A percentile compares a stretch with the other conserved stretches of the same genome.
phyloP scores from a whole-genome alignment of 495 filamentous ascomycete genomes.

The Tuber brumale region DNA sequence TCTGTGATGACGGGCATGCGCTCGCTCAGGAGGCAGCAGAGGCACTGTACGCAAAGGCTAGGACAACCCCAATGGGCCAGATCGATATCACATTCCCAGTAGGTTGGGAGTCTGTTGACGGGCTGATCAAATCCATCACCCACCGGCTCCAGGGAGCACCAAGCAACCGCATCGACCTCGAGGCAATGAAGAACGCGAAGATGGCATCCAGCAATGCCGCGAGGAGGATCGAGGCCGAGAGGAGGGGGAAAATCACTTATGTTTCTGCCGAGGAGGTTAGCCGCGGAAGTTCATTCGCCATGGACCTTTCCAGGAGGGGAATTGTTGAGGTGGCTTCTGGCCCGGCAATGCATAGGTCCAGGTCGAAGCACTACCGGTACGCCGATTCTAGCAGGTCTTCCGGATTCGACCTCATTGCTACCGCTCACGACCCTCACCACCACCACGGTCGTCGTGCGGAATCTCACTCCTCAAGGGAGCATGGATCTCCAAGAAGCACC shows the following conservation, averaged over 20 bases:
- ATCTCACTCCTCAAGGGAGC: slow-evolving; percentile 11
- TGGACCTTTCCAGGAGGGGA: slow-evolving; percentile 27
- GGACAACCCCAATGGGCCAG: slow-evolving; percentile 14
- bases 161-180: slow-evolving; percentile 25
- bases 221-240: slow-evolving; percentile 19
- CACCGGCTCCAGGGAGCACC: slow-evolving; percentile 28
- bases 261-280: slow-evolving; percentile 20
- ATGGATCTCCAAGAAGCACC: slow-evolving; percentile 17
- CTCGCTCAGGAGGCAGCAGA: slow-evolving; percentile 25
- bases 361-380: slow-evolving; percentile 7
- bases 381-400: slow-evolving; percentile 23
- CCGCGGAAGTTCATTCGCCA: slow-evolving; percentile 25
- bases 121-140: slow-evolving; percentile 30
- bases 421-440: slow-evolving; percentile 8
- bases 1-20: slow-evolving; percentile 24
- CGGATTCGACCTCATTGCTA: slow-evolving; percentile 13
- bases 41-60: slow-evolving; percentile 29
- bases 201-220: neutral
- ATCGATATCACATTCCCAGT: slow-evolving; percentile 31
- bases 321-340: slow-evolving; percentile 10
- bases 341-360: neutral
- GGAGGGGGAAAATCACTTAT: slow-evolving; percentile 23
- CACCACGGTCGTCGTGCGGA: slow-evolving; percentile 15
- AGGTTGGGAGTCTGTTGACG: slow-evolving; percentile 29
- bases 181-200: neutral